Conservation (phyloP, 108 stramenopile species). For the Discostella pseudostelligera region DNA sequence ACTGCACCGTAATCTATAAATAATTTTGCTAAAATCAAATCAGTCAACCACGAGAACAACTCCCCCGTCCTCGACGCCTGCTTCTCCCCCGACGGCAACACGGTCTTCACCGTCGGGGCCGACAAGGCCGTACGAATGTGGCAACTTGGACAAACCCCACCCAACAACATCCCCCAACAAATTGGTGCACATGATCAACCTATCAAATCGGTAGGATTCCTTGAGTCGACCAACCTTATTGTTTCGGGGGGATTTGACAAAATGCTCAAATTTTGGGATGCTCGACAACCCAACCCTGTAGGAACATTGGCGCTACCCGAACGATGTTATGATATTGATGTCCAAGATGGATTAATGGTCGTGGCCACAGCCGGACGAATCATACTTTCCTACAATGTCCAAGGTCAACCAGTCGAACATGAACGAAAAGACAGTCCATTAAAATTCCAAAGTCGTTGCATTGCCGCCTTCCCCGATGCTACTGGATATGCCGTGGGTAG, state of each 20-base stretch:
- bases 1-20: too few relatives aligned
- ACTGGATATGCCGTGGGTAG: constrained; percentile 94
- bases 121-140: constrained; percentile 92
- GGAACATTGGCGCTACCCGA: constrained; percentile 77
- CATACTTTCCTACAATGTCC: constrained; percentile 79
- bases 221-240: constrained; percentile 64
- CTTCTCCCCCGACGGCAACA: constrained; percentile 72
- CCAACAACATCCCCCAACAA: constrained; percentile 65
- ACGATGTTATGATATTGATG: constrained; percentile 85
- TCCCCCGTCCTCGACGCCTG: constrained; percentile 69
- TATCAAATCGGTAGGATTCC: constrained; percentile 66
- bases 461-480: constrained; percentile 82
- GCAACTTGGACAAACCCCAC: constrained; percentile 69
- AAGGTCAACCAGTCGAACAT: constrained; percentile 69
- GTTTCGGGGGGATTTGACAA: constrained; percentile 81
- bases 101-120: constrained; percentile 76
- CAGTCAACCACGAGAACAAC: constrained; percentile 72
- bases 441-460: constrained; percentile 86
- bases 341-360: constrained; percentile 74
- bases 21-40: too few relatives aligned
- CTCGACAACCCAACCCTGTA: constrained; percentile 74
- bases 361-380: constrained; percentile 84
- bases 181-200: constrained; percentile 90
- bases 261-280: constrained; percentile 92
- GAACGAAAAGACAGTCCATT: constrained; percentile 80